These are phyloP conservation scores for Haplosporangium gracile DNA, from an alignment of 192 early-diverging fungal genomes.

Conservation along the genomic window DNA sequence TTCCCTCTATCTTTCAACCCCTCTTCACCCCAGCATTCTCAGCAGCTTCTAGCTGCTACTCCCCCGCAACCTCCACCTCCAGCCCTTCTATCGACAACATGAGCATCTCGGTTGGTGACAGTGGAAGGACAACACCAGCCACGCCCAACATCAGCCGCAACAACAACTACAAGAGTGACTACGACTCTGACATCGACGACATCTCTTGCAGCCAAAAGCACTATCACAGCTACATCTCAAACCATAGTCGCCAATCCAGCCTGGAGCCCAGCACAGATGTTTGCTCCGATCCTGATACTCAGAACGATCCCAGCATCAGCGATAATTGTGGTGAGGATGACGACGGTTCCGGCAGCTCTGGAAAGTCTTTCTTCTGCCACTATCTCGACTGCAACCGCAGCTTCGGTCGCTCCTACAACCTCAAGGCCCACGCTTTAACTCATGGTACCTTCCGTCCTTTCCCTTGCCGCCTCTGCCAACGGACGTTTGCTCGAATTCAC, in stretches of 20 bases:
- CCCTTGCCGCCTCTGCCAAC: slow-evolving; percentile 74
- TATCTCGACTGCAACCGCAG: slow-evolving; percentile 64
- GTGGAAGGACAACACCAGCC: background rate
- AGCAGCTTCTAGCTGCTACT: slow-evolving; percentile 2
- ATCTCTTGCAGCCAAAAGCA: background rate
- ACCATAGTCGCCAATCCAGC: background rate
- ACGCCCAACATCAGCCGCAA: background rate
- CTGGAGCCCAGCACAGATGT: background rate
- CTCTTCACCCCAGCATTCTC: background rate
- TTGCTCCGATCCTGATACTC: background rate
- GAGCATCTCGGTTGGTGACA: slow-evolving; percentile 8
- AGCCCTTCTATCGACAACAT: slow-evolving; percentile 10
- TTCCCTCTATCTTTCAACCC: background rate
- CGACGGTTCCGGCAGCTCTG: background rate
- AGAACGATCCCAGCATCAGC: too few relatives aligned
- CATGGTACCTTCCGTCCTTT: slow-evolving; percentile 77
- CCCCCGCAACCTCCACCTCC: background rate
- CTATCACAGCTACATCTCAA: background rate
- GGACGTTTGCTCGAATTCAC: slow-evolving; percentile 86
- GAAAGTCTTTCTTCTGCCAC: slow-evolving; percentile 9
- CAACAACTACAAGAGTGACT: background rate
- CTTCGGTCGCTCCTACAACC: slow-evolving; percentile 79
- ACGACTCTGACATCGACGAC: slow-evolving; percentile 12
- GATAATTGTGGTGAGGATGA: background rate
- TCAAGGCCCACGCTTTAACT: slow-evolving; percentile 76